Percentiles rank a stretch among this genome's conserved stretches.
Conservation (phyloP, 225 moss, liverwort and hornwort species). For the Neckera pumila region DNA sequence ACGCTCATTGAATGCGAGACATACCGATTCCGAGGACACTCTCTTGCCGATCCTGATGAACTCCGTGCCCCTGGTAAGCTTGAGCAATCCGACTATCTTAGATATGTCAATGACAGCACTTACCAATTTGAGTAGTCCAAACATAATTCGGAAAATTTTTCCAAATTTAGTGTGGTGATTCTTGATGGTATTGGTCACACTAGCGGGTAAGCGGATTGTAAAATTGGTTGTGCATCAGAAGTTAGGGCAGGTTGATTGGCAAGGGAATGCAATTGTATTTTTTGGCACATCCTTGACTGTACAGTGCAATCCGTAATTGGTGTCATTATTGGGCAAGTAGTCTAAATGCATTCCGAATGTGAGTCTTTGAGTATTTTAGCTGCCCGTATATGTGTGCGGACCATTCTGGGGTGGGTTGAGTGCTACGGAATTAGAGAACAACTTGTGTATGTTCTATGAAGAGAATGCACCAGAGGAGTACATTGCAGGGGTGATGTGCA, state of each 20-base stretch:
- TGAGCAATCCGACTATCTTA: background rate
- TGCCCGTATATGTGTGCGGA: background rate
- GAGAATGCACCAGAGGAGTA: background rate
- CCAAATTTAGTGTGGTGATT: background rate
- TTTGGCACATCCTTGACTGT: background rate
- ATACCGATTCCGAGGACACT: conserved; percentile 92
- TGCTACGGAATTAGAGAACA: background rate
- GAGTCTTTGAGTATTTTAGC: background rate
- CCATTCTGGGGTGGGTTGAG: background rate
- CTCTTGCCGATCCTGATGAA: conserved; percentile 94
- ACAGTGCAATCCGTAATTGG: background rate
- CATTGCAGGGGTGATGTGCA: background rate
- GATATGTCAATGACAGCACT: background rate
- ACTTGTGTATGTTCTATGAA: background rate
- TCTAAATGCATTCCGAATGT: background rate
- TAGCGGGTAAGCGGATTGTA: background rate
- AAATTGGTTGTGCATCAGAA: background rate
- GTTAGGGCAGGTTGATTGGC: background rate
- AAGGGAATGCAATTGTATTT: background rate
- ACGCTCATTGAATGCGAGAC: conserved; percentile 95
- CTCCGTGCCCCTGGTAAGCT: conserved; percentile 78
- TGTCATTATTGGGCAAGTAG: background rate
- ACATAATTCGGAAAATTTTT: no score
- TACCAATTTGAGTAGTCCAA: background rate
- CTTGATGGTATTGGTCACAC: background rate